Base-by-base conservation (phyloP, 495 filamentous ascomycete genomes). In the Clohesyomyces aquaticus region DNA sequence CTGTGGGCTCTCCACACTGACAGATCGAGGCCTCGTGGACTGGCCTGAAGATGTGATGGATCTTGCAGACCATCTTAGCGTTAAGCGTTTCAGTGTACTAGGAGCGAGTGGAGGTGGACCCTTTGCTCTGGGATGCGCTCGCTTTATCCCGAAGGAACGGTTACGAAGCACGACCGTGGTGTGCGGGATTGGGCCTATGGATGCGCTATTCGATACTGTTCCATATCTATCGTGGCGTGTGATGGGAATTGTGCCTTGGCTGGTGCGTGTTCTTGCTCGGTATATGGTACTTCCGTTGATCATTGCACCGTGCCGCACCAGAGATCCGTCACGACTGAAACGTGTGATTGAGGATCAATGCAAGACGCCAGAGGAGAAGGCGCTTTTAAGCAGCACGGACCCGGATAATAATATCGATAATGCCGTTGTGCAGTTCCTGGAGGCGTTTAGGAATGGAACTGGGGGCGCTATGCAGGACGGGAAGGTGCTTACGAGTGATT, bases 51-150 rank as follows among this genome's bases (percentile, higher is more conserved):
- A 66, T 42, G 63, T 66, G 14, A 11, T 61, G 50, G 61, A 45
- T 27, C 26, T 66, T 14, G 63, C 63, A 42, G 50, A 66, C 28
- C 56, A 66, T 61, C 63, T 66, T 21, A 49, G 48, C 23, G 51
- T 66, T 27, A 19, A 29, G 48, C 56, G 43, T 29, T 66, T 66
- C 55, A 66, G 56, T 42, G 29, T 66, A 49, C 18, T 66, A 48
- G 63, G 63, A 26, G 63, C 55, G 1, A 66, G 63, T 61, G 63
- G 63, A 25, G 63, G 63, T 19, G 63, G 63, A 47, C 63, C 63
- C 0, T 66, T 55, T n/a, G 63, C 63, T 4, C 50, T 66, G 26
- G 63, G 55, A 41, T 66, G 63, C 41, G 63, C 63, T 38, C 55
- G 63, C 18, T 66, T 60, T 38, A 66, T 66, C 49, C 63, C 63